phyloP scores from a whole-genome alignment of 2,329 filamentous ascomycete species.

The Microdochium paspali region DNA sequence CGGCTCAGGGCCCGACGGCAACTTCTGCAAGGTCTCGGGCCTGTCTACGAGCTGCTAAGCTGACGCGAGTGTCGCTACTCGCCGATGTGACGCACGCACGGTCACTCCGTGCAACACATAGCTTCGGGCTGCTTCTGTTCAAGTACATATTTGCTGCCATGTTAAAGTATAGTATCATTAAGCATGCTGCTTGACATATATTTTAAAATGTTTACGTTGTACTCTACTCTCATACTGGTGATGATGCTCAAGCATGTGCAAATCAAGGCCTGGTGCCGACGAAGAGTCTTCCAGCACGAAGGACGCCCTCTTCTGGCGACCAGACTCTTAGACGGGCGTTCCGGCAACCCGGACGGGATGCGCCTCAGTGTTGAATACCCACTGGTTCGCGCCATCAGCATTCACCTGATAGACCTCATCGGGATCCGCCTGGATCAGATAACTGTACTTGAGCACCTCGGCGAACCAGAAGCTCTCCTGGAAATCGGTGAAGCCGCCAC shows the following conservation, averaged over 20 bases:
- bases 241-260: too few relatives aligned
- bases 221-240: background rate
- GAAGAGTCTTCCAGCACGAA: too few relatives aligned
- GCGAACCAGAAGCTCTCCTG: constrained; percentile 87
- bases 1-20: constrained; percentile 24
- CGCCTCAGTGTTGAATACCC: constrained; percentile 41
- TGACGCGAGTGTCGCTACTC: too few relatives aligned
- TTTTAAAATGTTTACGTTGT: too few relatives aligned
- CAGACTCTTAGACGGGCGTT: constrained; percentile 4
- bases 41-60: constrained; percentile 7
- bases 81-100: too few relatives aligned
- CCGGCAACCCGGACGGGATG: constrained; percentile 19
- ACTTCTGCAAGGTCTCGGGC: constrained; percentile 15
- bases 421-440: constrained; percentile 54
- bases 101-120: too few relatives aligned
- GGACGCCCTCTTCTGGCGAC: too few relatives aligned
- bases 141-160: background rate
- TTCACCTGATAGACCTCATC: constrained; percentile 47
- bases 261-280: too few relatives aligned
- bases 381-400: constrained; percentile 32
- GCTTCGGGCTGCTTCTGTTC: too few relatives aligned
- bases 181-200: background rate
- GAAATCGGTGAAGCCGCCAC: constrained; percentile 55
- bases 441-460: constrained; percentile 79
- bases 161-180: background rate